Evolutionary conservation across 1,139 yeast genomes (phyloP).

Genomic region (Hanseniaspora gamundiae): DNA sequence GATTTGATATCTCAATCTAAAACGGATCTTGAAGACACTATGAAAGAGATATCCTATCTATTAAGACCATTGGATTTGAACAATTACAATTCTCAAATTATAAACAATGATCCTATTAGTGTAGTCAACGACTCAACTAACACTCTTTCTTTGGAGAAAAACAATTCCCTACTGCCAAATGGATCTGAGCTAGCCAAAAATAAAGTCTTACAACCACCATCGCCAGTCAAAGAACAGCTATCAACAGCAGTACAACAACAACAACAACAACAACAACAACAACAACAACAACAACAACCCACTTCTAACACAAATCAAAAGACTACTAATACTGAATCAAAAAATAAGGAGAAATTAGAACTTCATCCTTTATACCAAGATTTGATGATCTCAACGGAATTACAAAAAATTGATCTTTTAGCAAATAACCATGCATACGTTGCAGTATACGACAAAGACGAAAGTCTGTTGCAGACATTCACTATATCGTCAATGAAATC

Average conservation of each 20-base stretch:
- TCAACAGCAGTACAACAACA: no score
- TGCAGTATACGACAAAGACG: not conserved
- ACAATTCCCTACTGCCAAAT: not conserved
- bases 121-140: not conserved
- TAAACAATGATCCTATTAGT: not conserved
- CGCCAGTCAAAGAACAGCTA: not conserved
- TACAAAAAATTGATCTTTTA: not conserved
- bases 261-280: no score
- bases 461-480: not conserved
- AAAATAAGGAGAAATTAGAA: no score
- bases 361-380: not conserved
- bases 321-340: no score
- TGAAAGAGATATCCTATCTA: constrained; percentile 25
- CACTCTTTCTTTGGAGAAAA: not conserved
- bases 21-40: constrained; percentile 22
- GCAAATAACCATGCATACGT: not conserved
- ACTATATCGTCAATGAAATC: not conserved
- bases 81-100: constrained; percentile 1
- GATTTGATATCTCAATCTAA: constrained; percentile 15
- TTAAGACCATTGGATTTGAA: constrained; percentile 8
- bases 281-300: not conserved
- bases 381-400: not conserved
- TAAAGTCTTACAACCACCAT: not conserved
- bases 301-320: not conserved
- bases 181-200: not conserved